phyloP scores from a whole-genome alignment of 2,329 filamentous ascomycete species.

The Hymenoscyphus scutula region DNA sequence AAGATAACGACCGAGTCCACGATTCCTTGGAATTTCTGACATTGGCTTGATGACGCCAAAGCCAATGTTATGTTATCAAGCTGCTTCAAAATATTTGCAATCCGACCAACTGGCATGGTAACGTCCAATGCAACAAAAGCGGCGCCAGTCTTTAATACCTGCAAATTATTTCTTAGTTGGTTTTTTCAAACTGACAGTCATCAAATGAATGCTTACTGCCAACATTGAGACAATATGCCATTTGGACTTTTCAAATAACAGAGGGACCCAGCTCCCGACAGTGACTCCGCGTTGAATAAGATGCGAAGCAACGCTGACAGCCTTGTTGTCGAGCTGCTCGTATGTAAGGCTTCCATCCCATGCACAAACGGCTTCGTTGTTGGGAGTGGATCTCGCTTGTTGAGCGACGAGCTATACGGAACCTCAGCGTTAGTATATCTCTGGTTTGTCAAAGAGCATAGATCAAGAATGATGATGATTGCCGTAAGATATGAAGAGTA shows the following conservation, averaged over 20 bases:
- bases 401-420: slow-evolving; percentile 4
- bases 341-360: slow-evolving; percentile 29
- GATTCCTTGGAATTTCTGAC: slow-evolving; percentile 1
- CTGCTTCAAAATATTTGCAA: slow-evolving; percentile 7
- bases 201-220: slow-evolving; percentile 2
- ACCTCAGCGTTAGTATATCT: not conserved
- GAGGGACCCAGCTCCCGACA: slow-evolving; percentile 21
- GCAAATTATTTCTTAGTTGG: slow-evolving; percentile 1
- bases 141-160: slow-evolving; percentile 7
- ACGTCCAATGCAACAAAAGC: slow-evolving; percentile 4
- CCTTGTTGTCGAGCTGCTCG: slow-evolving; percentile 22
- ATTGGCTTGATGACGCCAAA: slow-evolving; percentile 7
- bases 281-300: slow-evolving; percentile 20
- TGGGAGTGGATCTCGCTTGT: slow-evolving; percentile 1
- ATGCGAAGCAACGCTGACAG: slow-evolving; percentile 17
- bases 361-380: slow-evolving; percentile 13
- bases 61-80: slow-evolving; percentile 7
- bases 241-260: slow-evolving; percentile 30
- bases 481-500: not conserved
- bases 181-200: not conserved
- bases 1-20: slow-evolving; percentile 7
- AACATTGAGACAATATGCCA: slow-evolving; percentile 29
- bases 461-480: not conserved
- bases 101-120: slow-evolving; percentile 9
- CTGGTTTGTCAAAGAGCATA: not conserved